These are phyloP conservation scores for Aspergillus sparsus DNA, from an alignment of 495 filamentous ascomycete species.

Conservation along the genomic window DNA sequence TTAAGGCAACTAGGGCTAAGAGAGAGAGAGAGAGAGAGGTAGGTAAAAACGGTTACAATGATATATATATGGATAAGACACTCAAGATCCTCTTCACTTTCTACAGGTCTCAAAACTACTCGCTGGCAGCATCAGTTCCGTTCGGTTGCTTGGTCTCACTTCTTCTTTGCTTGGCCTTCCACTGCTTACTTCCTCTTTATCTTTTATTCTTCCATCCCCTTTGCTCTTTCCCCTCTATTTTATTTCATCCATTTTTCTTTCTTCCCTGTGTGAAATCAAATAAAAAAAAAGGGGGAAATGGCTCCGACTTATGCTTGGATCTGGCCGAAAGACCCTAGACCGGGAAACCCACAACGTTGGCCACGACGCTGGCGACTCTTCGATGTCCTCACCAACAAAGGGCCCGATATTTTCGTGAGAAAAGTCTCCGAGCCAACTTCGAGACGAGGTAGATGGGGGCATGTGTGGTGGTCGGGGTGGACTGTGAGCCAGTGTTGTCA, in stretches of 20 bases:
- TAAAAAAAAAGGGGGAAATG: conserved; percentile 12
- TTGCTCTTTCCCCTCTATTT: too few species aligned
- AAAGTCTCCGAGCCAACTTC: conserved; percentile 15
- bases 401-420: conserved; percentile 48
- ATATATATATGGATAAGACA: too few species aligned
- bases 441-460: background rate
- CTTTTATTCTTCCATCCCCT: too few species aligned
- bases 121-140: background rate
- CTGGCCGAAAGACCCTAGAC: conserved; percentile 45
- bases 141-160: background rate
- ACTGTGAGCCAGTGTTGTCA: conserved; percentile 7
- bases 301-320: conserved; percentile 32
- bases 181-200: background rate
- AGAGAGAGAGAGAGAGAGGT: too few species aligned
- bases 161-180: background rate
- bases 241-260: background rate
- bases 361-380: conserved; percentile 35
- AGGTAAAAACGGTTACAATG: too few species aligned
- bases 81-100: too few species aligned
- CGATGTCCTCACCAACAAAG: conserved; percentile 42
- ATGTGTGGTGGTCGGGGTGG: conserved; percentile 31
- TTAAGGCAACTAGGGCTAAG: too few species aligned
- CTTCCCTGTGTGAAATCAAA: background rate
- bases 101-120: too few species aligned
- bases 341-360: conserved; percentile 38